Percentiles rank a stretch among this genome's conserved stretches.
phyloP scores from a whole-genome alignment of 2,329 filamentous ascomycete species.

The Cladophialophora exuberans region DNA sequence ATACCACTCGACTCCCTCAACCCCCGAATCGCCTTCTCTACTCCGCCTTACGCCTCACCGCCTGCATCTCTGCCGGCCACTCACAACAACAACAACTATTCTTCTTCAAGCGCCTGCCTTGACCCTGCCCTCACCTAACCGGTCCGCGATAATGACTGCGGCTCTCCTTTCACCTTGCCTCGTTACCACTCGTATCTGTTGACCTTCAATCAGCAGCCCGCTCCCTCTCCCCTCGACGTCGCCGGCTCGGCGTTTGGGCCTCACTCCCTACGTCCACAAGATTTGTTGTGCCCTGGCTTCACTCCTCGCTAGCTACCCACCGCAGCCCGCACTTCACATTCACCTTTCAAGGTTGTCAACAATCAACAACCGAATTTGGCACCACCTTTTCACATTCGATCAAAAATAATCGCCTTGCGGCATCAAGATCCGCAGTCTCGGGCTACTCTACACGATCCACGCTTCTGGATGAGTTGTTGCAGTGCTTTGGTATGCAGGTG shows the following conservation, averaged over 20 bases:
- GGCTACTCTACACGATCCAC: not conserved
- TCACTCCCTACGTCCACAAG: slow-evolving; percentile 5
- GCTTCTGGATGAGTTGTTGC: slow-evolving; percentile 10
- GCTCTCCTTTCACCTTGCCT: slow-evolving; percentile 16
- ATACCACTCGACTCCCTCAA: slow-evolving; percentile 12
- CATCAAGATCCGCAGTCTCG: not conserved
- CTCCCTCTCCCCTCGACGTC: slow-evolving; percentile 17
- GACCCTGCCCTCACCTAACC: slow-evolving; percentile 3
- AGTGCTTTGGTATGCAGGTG: slow-evolving; percentile 10
- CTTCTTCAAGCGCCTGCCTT: slow-evolving; percentile 9
- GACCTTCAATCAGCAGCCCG: slow-evolving; percentile 19
- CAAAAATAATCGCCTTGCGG: not conserved
- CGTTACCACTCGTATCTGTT: slow-evolving; percentile 26
- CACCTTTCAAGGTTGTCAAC: slow-evolving; percentile 8
- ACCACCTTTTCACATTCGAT: not conserved
- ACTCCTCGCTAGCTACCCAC: slow-evolving; percentile 6
- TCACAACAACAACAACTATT: slow-evolving; percentile 4
- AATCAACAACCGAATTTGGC: not conserved
- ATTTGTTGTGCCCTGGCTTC: slow-evolving; percentile 9
- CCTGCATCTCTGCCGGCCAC: slow-evolving; percentile 15
- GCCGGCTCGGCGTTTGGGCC: slow-evolving; percentile 27
- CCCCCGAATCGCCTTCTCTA: slow-evolving; percentile 1
- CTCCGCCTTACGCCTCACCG: slow-evolving; percentile 8
- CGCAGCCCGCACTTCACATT: not conserved
- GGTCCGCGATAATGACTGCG: slow-evolving; percentile 21